Evolutionary conservation across 805 yeast genomes (phyloP), one percentile per base, ranked within the genome.

Genomic region (Saccharomyces eubayanus): DNA sequence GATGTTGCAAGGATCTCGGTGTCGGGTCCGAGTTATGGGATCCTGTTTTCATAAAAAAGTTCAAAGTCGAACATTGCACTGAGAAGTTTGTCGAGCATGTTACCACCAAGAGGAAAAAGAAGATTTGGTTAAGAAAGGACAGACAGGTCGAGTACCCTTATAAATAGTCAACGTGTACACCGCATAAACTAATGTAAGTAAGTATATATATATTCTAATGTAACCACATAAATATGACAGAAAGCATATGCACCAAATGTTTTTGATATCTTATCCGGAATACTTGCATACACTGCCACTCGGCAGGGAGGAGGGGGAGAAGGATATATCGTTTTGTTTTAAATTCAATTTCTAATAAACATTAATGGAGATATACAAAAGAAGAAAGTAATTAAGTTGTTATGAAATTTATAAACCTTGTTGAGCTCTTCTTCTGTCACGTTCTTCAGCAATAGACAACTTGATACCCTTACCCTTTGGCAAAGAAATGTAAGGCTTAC

Each of bases 401-500:
- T 52, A 51, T 51, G 43, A 50, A 58, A 60, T 55, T 76, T 76
- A 75, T 72, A 78, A 76, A 75, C 81, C 82, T 67, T 74, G 77
- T 75, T 82, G 87, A 73, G 92, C 90, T 80, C 96, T 87, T 80
- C 96, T 91, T 84, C 91, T 84, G 88, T 90, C 97, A 81, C 97
- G 89, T 85, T 90, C 97, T 82, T 90, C 97, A 73, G 96, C 81
- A 75, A 90, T 90, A 71, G 92, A 75, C 74, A 90, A 84, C 84
- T 90, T 90, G 78, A 90, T 87, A 87, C 97, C 97, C 85, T 90
- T 90, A 81, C 97, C 97, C 92, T 89, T 90, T 81, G 97, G 97
- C 77, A 90, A 82, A 59, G 96, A 88, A 74, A 90, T 82, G 83
- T 82, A 83, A 73, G 97, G 96, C 81, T 88, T 89, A 78, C 88